Percentiles rank a stretch among this genome's conserved stretches.
Evolutionary conservation across 2,329 filamentous ascomycete species (phyloP).

Genomic region (Xylaria sp.): DNA sequence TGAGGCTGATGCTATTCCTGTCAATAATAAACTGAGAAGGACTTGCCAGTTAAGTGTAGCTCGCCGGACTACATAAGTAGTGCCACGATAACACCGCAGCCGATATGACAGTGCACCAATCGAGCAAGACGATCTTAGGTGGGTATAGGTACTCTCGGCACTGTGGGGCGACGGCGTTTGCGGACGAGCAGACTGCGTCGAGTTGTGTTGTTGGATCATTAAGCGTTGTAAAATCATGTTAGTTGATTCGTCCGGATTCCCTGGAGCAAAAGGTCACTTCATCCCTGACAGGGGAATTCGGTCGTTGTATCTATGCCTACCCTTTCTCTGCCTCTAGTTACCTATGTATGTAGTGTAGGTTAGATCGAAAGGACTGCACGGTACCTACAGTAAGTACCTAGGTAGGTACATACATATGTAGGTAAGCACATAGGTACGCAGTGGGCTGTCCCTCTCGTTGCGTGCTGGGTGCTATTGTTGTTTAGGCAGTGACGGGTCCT

Average conservation of each 20-base stretch:
- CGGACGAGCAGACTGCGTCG: neutral
- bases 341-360: too few species aligned
- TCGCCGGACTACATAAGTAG: neutral
- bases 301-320: constrained; percentile 9
- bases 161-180: constrained; percentile 8
- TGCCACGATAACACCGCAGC: neutral
- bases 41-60: neutral
- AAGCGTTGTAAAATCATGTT: constrained; percentile 26
- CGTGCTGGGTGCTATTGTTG: neutral
- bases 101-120: neutral
- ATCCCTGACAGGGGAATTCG: constrained; percentile 21
- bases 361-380: neutral
- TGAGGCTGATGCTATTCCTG: constrained; percentile 16
- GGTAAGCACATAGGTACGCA: too few species aligned
- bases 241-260: constrained; percentile 19
- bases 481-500: constrained; percentile 17
- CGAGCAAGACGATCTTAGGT: neutral
- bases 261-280: constrained; percentile 4
- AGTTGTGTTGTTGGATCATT: neutral
- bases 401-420: too few species aligned
- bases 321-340: neutral
- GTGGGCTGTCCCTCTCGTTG: neutral
- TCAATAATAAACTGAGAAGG: neutral
- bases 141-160: too few species aligned
- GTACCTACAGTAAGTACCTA: too few species aligned